Evolutionary conservation across 441 rosid species (phyloP).

Genomic region (Adansonia grandidieri): DNA sequence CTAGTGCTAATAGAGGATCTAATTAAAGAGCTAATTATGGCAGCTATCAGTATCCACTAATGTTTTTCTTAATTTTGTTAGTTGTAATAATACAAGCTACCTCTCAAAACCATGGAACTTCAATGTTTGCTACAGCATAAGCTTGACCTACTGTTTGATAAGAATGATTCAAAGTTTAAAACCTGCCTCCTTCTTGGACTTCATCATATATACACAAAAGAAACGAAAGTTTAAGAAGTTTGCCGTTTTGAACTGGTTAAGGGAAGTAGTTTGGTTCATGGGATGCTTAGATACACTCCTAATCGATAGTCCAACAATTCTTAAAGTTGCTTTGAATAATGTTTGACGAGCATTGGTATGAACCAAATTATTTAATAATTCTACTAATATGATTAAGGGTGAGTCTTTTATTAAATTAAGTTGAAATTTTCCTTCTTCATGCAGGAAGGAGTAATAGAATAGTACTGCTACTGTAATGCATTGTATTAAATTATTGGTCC

Average conservation of each 20-base stretch:
- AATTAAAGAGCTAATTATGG: background rate
- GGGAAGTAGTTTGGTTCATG: background rate
- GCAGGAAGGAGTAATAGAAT: background rate
- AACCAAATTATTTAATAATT: background rate
- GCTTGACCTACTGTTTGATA: background rate
- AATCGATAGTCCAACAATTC: background rate
- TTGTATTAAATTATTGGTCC: background rate
- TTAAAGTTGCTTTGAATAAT: background rate
- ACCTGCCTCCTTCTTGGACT: background rate
- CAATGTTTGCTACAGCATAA: background rate
- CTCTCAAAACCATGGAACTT: background rate
- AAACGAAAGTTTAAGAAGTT: background rate
- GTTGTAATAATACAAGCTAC: background rate
- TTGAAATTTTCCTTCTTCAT: background rate
- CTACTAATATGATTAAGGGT: background rate
- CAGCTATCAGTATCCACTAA: background rate
- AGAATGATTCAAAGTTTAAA: background rate
- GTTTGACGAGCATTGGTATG: background rate
- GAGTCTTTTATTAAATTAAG: background rate
- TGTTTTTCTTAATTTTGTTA: constrained; percentile 3
- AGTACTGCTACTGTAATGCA: background rate
- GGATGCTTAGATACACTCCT: background rate
- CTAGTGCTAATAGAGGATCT: background rate
- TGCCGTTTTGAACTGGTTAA: background rate
- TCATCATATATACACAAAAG: background rate